Evolutionary conservation across 1,139 yeast genomes (phyloP).

Genomic region (Meyerozyma athensensis): DNA sequence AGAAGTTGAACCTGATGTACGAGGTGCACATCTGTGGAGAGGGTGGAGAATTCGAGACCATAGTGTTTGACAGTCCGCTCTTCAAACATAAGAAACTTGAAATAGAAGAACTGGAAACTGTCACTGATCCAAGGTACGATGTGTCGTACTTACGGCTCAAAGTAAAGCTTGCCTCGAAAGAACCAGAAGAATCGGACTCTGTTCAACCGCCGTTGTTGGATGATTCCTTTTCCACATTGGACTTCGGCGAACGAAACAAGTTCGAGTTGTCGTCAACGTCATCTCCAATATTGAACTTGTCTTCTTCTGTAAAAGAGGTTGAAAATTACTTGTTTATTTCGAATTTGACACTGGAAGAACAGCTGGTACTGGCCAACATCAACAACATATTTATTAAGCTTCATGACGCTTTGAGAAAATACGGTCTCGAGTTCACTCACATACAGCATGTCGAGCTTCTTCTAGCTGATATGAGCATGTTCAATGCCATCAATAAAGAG

Average conservation of each 20-base stretch:
- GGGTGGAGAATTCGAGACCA: conserved; percentile 95
- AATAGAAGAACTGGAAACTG: conserved; percentile 36
- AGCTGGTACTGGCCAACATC: not conserved
- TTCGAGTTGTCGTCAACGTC: no score
- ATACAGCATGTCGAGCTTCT: conserved; percentile 58
- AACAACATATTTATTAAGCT: conserved; percentile 37
- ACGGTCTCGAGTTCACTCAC: conserved; percentile 29
- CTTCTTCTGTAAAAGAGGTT: not conserved
- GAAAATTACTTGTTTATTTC: conserved; percentile 35
- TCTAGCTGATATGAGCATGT: conserved; percentile 59
- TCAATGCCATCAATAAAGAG: conserved; percentile 53
- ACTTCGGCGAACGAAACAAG: no score
- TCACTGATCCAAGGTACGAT: conserved; percentile 50
- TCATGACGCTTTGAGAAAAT: conserved; percentile 20
- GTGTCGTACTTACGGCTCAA: conserved; percentile 59
- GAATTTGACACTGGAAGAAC: conserved; percentile 32
- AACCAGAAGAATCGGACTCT: conserved; percentile 19
- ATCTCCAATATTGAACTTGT: no score
- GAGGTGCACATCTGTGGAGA: conserved; percentile 96
- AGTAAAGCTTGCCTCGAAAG: conserved; percentile 40
- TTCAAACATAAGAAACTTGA: conserved; percentile 52
- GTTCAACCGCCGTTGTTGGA: conserved; percentile 45
- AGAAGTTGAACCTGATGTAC: conserved; percentile 54
- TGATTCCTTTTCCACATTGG: conserved; percentile 34
- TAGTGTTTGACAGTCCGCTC: conserved; percentile 86